Evolutionary conservation across 495 filamentous ascomycete genomes (phyloP).

Genomic region (Xanthoparmelia taractica): DNA sequence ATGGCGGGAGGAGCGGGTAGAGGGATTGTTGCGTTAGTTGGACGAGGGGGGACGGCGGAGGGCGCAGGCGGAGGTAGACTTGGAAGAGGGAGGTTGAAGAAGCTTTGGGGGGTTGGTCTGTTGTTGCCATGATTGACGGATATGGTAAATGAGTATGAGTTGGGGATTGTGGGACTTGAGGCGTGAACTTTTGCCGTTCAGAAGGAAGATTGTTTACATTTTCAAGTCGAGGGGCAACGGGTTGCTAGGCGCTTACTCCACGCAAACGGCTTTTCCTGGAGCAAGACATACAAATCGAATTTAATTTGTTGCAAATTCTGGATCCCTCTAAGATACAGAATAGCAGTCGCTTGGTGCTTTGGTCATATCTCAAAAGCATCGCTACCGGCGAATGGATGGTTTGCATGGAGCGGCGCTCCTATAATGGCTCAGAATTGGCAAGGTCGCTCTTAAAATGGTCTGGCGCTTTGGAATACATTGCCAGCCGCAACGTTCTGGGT

Average conservation of each 20-base stretch:
- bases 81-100: slow-evolving; percentile 67
- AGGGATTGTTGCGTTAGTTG: slow-evolving; percentile 28
- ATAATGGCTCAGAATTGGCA: no score
- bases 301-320: not conserved
- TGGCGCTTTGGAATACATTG: no score
- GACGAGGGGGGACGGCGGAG: slow-evolving; percentile 42
- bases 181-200: no score
- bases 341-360: not conserved
- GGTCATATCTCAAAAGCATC: not conserved
- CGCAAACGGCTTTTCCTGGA: not conserved
- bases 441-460: no score
- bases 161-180: not conserved
- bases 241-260: not conserved
- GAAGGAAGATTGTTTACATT: not conserved
- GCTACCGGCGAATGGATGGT: not conserved
- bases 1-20: slow-evolving; percentile 28
- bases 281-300: not conserved
- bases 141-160: not conserved
- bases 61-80: slow-evolving; percentile 85
- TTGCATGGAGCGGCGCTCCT: not conserved
- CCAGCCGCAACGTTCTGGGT: no score
- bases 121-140: slow-evolving; percentile 11
- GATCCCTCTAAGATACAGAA: no score
- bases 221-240: not conserved
- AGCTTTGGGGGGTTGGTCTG: slow-evolving; percentile 37